Conservation (phyloP, 768 basidiomycete genomes). For the Rhodotorula taiwanensis region DNA sequence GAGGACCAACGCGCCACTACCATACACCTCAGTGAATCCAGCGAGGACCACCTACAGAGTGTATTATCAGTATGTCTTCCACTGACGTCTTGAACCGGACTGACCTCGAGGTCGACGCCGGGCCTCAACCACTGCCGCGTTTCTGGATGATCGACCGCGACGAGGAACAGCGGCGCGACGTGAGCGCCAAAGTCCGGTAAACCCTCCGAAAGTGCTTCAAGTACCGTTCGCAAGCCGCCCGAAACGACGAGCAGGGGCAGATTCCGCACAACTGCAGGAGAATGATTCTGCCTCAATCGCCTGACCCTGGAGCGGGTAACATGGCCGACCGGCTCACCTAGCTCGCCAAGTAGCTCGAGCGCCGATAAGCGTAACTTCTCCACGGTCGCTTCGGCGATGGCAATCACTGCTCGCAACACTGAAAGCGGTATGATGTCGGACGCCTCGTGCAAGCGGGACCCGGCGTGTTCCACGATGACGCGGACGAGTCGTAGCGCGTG, state of each 20-base stretch:
- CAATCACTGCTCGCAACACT: constrained; percentile 80
- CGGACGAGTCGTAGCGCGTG: constrained; percentile 87
- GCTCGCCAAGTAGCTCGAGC: constrained; percentile 81
- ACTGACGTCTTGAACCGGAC: not conserved
- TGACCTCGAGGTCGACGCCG: constrained; percentile 77
- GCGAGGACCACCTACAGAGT: constrained; percentile 61
- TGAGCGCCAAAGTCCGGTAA: constrained; percentile 47
- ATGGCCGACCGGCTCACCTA: constrained; percentile 53
- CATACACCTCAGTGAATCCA: constrained; percentile 86
- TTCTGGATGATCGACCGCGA: constrained; percentile 75
- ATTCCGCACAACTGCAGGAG: constrained; percentile 68
- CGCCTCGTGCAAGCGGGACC: not conserved
- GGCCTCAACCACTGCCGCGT: constrained; percentile 69
- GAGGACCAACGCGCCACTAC: constrained; percentile 67
- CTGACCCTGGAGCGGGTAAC: constrained; percentile 8
- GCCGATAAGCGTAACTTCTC: constrained; percentile 78
- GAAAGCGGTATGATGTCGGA: constrained; percentile 54
- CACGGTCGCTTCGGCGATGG: constrained; percentile 84
- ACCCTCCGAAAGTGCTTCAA: constrained; percentile 74
- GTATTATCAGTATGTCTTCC: constrained; percentile 41
- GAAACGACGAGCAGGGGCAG: constrained; percentile 70
- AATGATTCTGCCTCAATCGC: not conserved
- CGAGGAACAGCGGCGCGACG: constrained; percentile 70
- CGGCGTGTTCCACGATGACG: constrained; percentile 42
- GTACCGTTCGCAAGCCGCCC: constrained; percentile 75